Conservation (phyloP, 345 rosid species). For the Arabis hirsuta region DNA sequence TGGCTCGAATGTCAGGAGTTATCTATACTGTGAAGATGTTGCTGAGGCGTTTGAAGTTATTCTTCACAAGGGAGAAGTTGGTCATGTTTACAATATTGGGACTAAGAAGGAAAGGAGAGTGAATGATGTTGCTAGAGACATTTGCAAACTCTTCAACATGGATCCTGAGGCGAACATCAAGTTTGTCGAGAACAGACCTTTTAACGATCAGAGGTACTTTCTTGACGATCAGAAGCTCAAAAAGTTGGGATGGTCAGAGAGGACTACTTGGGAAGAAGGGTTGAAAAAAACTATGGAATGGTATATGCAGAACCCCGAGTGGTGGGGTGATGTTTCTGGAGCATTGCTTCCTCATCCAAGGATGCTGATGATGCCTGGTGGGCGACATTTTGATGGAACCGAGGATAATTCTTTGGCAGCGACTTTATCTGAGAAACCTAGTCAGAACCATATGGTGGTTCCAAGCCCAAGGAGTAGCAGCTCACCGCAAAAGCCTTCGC, state of each 20-base stretch:
- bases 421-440: conserved; percentile 42
- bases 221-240: conserved; percentile 83
- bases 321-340: conserved; percentile 98
- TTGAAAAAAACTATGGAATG: conserved; percentile 82
- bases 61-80: conserved; percentile 93
- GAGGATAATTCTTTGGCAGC: conserved; percentile 56
- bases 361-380: conserved; percentile 97
- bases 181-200: conserved; percentile 85
- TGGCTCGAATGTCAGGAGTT: conserved; percentile 84
- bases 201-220: conserved; percentile 90
- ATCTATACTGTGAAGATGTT: conserved; percentile 83
- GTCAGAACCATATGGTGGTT: conserved; percentile 66
- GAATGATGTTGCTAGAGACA: conserved; percentile 78
- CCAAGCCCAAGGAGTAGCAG: conserved; percentile 52
- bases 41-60: conserved; percentile 89
- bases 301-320: conserved; percentile 83
- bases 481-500: conserved; percentile 50
- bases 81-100: conserved; percentile 88
- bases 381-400: conserved; percentile 73
- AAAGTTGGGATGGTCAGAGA: conserved; percentile 81
- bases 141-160: conserved; percentile 72
- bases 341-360: conserved; percentile 94
- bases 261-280: conserved; percentile 85
- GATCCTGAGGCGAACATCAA: conserved; percentile 70
- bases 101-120: conserved; percentile 93